Conservation (phyloP, 1,139 yeast genomes). For the Candida pseudoviswanathii region DNA sequence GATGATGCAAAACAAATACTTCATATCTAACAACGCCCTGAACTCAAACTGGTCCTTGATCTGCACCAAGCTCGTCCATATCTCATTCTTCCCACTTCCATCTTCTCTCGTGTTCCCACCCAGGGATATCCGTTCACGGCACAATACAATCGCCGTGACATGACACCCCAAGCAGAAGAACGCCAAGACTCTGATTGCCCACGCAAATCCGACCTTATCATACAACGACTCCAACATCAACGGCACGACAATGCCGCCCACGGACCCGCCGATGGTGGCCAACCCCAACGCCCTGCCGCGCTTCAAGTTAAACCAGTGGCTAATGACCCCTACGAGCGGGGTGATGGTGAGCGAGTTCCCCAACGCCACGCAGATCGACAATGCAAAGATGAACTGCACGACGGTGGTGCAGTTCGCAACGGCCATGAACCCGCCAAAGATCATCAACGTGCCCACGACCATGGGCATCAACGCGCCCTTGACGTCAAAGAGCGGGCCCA, state of each 20-base stretch:
- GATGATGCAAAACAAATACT: constrained; percentile 25
- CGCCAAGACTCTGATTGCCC: constrained; percentile 40
- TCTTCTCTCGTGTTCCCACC: not conserved
- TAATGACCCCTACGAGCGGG: constrained; percentile 39
- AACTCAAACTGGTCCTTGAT: constrained; percentile 26
- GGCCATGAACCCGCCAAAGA: constrained; percentile 37
- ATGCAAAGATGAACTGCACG: constrained; percentile 38
- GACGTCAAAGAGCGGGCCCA: constrained; percentile 41
- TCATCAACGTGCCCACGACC: constrained; percentile 26
- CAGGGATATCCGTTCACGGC: constrained; percentile 13
- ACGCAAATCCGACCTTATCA: constrained; percentile 32
- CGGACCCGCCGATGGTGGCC: constrained; percentile 43
- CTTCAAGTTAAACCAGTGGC: constrained; percentile 40
- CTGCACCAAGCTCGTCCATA: constrained; percentile 27
- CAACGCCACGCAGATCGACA: constrained; percentile 35
- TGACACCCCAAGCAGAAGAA: constrained; percentile 35
- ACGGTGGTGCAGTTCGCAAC: constrained; percentile 31
- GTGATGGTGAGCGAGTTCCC: constrained; percentile 40
- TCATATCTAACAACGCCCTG: constrained; percentile 28
- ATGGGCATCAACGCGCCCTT: constrained; percentile 33
- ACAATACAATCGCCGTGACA: constrained; percentile 13
- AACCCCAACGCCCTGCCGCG: constrained; percentile 39
- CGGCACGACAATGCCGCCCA: constrained; percentile 41
- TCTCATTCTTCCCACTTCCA: constrained; percentile 14
- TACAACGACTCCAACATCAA: constrained; percentile 34